Evolutionary conservation across 257 asterid genomes (phyloP), one percentile per base, ranked within the genome.

Genomic region (Rhazya stricta): DNA sequence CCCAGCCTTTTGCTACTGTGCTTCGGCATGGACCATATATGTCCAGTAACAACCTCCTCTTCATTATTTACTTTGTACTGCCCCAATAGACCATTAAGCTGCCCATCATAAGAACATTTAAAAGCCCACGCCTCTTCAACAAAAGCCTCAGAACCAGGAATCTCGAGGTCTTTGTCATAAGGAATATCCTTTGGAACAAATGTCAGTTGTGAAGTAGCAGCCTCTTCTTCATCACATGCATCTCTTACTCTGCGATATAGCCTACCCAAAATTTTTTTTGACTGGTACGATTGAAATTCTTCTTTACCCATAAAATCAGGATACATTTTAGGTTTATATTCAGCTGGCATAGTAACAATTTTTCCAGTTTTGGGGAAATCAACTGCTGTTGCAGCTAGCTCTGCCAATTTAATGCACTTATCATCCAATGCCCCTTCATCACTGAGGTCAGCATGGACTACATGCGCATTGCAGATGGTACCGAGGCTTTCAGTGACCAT

Each of bases 291-390:
- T 30, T 85, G 97, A 66, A 83, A 88, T 4, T 84, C 87, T 67
- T 87, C 96, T 68, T 95, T 95, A 63, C 90, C 99, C 97, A 92
- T 92, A 69, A 92, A 91, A 74, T 92, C 98, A 0, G 99, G 99
- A 81, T 95, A 92, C 81, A 84, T 27, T 77, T 89, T 86, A 9
- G 99, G 97, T 86, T 83, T 92, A 71, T 85, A 82, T 0, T 73
- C 85, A 16, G 63, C 3, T 0, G 97, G 99, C 93, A 92, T 83
- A 36, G 25, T 73, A 72, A 87, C 98, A 25, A 88, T 39, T 79
- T 84, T 88, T 53, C 97, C 99, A 7, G 98, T 95, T 86, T 95
- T 95, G 3, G 97, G 98, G 79, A 91, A 95, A 81, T 95, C 99
- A 67, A 95, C 97, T 0, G 96, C 99, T 37, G 85, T 82, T 0